A percentile compares a stretch with the other conserved stretches of the same genome.
phyloP scores from a whole-genome alignment of 2,329 filamentous ascomycete genomes.

The Aureobasidium sp. region DNA sequence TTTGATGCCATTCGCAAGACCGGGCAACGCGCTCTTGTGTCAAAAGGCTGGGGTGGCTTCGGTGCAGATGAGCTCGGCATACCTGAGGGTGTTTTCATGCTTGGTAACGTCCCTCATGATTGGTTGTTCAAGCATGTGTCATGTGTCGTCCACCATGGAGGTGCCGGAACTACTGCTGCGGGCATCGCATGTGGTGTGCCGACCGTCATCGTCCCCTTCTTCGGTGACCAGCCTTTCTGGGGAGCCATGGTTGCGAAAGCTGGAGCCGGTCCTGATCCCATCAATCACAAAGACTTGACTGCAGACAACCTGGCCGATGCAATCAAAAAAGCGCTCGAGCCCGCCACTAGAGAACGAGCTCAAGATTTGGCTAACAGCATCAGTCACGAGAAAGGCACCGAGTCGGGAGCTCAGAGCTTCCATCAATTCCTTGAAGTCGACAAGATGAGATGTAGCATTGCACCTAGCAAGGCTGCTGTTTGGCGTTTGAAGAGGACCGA shows the following conservation, averaged over 20 bases:
- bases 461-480: slow-evolving; percentile 59
- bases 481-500: slow-evolving; percentile 65
- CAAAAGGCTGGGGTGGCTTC: slow-evolving; percentile 51
- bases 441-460: slow-evolving; percentile 58
- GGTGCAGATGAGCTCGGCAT: slow-evolving; percentile 36
- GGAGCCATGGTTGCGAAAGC: slow-evolving; percentile 52
- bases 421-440: slow-evolving; percentile 50
- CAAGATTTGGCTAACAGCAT: slow-evolving; percentile 34
- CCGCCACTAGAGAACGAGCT: slow-evolving; percentile 30
- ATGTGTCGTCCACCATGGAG: slow-evolving; percentile 53
- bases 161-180: slow-evolving; percentile 51
- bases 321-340: slow-evolving; percentile 35
- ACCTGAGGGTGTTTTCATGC: slow-evolving; percentile 41
- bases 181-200: slow-evolving; percentile 44
- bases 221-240: slow-evolving; percentile 51
- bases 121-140: slow-evolving; percentile 53
- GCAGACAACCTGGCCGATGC: slow-evolving; percentile 35
- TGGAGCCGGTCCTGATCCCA: slow-evolving; percentile 31
- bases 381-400: slow-evolving; percentile 33
- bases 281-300: slow-evolving; percentile 36
- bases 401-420: slow-evolving; percentile 36
- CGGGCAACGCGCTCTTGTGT: slow-evolving; percentile 55
- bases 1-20: slow-evolving; percentile 59
- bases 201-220: slow-evolving; percentile 50
- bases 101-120: slow-evolving; percentile 52